Conservation (phyloP, 148 eudicot species). For the Rhododendron molle region DNA sequence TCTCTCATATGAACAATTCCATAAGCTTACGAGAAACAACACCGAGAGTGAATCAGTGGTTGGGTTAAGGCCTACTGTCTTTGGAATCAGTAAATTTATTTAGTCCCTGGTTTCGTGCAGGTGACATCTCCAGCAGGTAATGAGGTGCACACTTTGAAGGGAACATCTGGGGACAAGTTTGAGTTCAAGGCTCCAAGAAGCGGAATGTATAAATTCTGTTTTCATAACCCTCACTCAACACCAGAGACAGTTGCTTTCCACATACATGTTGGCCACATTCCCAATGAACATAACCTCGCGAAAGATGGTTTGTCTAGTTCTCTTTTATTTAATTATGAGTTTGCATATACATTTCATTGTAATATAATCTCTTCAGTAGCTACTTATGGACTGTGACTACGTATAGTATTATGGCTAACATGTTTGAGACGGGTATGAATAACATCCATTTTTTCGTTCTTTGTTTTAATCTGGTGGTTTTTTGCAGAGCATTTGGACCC, state of each 20-base stretch:
- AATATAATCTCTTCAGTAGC: too few species aligned
- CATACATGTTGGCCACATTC: slow-evolving; percentile 92
- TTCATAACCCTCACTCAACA: slow-evolving; percentile 66
- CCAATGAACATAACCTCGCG: slow-evolving; percentile 77
- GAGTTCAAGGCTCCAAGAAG: slow-evolving; percentile 77
- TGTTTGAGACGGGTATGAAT: not conserved
- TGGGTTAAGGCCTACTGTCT: not conserved
- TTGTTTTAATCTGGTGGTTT: not conserved
- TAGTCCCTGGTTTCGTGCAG: slow-evolving; percentile 35
- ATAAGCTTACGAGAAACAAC: not conserved
- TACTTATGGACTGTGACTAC: not conserved
- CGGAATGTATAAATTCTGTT: slow-evolving; percentile 93
- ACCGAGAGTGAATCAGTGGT: not conserved
- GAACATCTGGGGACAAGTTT: slow-evolving; percentile 89
- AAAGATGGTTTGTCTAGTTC: slow-evolving; percentile 71
- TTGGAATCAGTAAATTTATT: not conserved
- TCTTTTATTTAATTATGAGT: not conserved
- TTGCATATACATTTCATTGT: not conserved
- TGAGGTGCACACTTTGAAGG: slow-evolving; percentile 58
- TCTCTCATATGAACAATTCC: not conserved
- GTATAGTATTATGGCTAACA: not conserved
- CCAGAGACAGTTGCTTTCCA: slow-evolving; percentile 91
- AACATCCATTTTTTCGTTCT: not conserved
- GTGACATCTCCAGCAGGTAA: slow-evolving; percentile 71
- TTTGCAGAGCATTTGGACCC: slow-evolving; percentile 95